Base-by-base conservation (phyloP, 2,329 filamentous ascomycete species). In the Microdochium trichocladiopsis region DNA sequence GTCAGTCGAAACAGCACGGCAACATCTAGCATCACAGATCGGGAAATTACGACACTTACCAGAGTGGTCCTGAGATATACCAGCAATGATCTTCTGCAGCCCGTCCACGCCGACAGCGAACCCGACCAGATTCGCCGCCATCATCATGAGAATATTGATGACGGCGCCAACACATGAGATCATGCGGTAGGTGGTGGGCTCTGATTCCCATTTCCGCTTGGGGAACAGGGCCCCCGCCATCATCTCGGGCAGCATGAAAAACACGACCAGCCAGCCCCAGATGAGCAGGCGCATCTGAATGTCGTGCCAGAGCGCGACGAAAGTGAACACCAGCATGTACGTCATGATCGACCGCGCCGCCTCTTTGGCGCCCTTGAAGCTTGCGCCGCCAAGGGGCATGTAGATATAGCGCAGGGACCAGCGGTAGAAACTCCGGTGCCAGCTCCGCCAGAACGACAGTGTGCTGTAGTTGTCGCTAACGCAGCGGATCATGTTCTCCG, bases 401-500 rank as follows among this genome's bases (percentile, higher is more conserved):
- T 95, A 99, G 57, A 99, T 83, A 72, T 99, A 99, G 23, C 94
- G 85, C 50, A 97, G 79, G 53, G 94, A 80, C 91, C 92, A 99
- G 59, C 91, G 87, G 72, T 97, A 97, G 76, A 90, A 97, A 57
- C 84, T 90, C 50, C 92, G 86, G 71, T 99, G 94, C 95, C 95
- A 99, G 28, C 84, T 86, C 56, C 94, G 88, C 94, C 94, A 99
- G 73, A 99, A 99, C 21, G 86, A 85, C 41, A 92, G 79, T 0
- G 90, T 87, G 57, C 87, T 92, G 74, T 92, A 96, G 69, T 97
- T 97, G 74, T 99, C 84, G 64, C 86, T 92, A 71, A 96, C 90
- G 70, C 95, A 99, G 60, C 94, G 88, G 51, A 96, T 82, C 90
- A 99, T 96, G 72, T 99, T 99, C 72, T 99, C 94, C 0, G 94